Conservation (phyloP, 2,329 filamentous ascomycete species). For the Sphaerostilbella broomeana region DNA sequence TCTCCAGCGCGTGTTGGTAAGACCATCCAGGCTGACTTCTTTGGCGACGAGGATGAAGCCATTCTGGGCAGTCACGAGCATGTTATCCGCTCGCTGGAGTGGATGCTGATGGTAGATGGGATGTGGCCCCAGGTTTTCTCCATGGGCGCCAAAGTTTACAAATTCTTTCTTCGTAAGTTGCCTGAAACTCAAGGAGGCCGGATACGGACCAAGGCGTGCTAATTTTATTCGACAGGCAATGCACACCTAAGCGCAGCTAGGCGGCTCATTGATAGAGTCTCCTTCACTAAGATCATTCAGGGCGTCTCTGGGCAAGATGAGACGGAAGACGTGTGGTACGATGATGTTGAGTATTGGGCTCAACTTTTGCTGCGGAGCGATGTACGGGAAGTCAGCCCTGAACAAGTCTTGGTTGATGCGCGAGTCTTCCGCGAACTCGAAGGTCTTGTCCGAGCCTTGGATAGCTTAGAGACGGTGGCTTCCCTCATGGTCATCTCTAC, state of each 20-base stretch:
- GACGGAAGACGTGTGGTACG: constrained; percentile 31
- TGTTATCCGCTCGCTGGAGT: constrained; percentile 75
- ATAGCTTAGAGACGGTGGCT: constrained; percentile 61
- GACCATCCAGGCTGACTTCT: constrained; percentile 63
- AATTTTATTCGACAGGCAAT: constrained; percentile 31
- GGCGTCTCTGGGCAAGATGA: constrained; percentile 33
- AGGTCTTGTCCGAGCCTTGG: constrained; percentile 56
- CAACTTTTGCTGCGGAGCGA: constrained; percentile 30
- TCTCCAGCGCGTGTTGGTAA: constrained; percentile 42
- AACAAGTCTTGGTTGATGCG: constrained; percentile 47
- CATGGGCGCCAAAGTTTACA: constrained; percentile 67
- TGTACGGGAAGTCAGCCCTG: constrained; percentile 31
- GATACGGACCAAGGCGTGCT: too few relatives aligned
- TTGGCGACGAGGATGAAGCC: constrained; percentile 51
- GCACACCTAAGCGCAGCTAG: constrained; percentile 50
- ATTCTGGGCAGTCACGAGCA: constrained; percentile 58
- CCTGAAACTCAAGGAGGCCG: background rate
- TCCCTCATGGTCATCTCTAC: constrained; percentile 45
- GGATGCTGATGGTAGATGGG: constrained; percentile 70
- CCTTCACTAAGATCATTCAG: constrained; percentile 42
- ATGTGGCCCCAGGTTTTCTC: constrained; percentile 66
- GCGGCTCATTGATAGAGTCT: constrained; percentile 44
- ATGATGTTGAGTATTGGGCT: constrained; percentile 36
- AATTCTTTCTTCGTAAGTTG: constrained; percentile 72
- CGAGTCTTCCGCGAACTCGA: constrained; percentile 64